Percentiles rank a stretch among this genome's conserved stretches.
Conservation (phyloP, 805 yeast genomes). For the Wickerhamomyces queroliae region DNA sequence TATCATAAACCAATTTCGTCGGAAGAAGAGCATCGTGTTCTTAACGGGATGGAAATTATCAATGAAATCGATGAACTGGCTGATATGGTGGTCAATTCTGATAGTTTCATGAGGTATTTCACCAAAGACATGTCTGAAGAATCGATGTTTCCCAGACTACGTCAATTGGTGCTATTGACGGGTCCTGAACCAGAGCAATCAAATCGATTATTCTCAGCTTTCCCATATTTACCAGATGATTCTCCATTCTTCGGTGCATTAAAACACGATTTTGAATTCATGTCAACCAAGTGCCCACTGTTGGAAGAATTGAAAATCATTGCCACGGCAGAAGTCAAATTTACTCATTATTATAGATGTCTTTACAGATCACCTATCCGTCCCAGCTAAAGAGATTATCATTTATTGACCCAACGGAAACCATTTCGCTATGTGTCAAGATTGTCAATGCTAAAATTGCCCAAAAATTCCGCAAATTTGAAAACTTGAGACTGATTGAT, state of each 20-base stretch:
- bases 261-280: background rate
- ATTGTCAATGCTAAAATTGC: conserved; percentile 9
- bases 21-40: background rate
- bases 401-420: conserved; percentile 2
- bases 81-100: background rate
- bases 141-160: background rate
- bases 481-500: conserved; percentile 9
- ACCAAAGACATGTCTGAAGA: background rate
- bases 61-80: no score
- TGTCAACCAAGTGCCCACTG: background rate
- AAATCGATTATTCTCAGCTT: no score
- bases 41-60: background rate
- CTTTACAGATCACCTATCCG: background rate
- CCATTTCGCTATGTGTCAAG: conserved; percentile 4
- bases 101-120: background rate
- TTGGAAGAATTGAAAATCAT: background rate
- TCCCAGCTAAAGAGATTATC: background rate
- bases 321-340: background rate
- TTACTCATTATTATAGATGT: background rate
- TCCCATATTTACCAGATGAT: no score
- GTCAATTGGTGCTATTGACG: background rate
- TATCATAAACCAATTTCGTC: background rate
- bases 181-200: background rate
- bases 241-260: background rate
- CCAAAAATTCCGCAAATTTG: conserved; percentile 6